Evolutionary conservation across 2,329 filamentous ascomycete genomes (phyloP), one percentile per base, ranked within the genome.

Genomic region (Lecanoromycetidae sp.): DNA sequence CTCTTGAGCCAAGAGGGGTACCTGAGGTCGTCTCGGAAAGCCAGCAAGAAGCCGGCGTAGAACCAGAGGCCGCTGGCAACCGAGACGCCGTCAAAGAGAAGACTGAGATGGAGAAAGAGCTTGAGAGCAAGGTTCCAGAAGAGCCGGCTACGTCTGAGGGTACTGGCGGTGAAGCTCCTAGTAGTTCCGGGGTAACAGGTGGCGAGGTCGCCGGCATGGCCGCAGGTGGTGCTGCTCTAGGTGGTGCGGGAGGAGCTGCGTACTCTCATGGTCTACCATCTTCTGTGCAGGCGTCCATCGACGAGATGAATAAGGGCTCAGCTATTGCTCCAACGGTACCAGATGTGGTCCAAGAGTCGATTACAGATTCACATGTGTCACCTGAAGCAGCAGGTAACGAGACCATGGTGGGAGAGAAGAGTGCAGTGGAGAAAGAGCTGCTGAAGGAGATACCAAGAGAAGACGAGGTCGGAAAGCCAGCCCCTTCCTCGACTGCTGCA

Each of bases 371-470:
- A 19, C 74, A 77, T 46, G 63, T 72, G 57, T 71, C 69, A 51
- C 81, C 84, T 7, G 86, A 91, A 65, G 85, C 85, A 27, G 76
- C 82, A 29, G 74, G 75, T 46, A 82, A 79, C 63, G 69, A 77
- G 1, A 71, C 72, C 46, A 82, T 80, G 15, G 83, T 91, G 5
- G 67, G 75, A 52, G 84, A 88, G 57, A 91, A 91, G 75, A 77
- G 76, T 61, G 72, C 70, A 8, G 72, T 87, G 4, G 86, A 93
- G 68, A 64, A 76, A 22, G 82, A 94, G 66, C 71, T 93, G 7
- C 69, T 87, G 39, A 72, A 77, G 54, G 76, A 83, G 62, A 72
- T 80, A 52, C 70, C 74, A 61, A 60, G 64, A 44, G 59, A 46
- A 29, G 36, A 55, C 13, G 34, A 39, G 6, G 33, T 35, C 3